Conservation (phyloP, 1,284 basidiomycete species). For the Schizophyllum amplum region DNA sequence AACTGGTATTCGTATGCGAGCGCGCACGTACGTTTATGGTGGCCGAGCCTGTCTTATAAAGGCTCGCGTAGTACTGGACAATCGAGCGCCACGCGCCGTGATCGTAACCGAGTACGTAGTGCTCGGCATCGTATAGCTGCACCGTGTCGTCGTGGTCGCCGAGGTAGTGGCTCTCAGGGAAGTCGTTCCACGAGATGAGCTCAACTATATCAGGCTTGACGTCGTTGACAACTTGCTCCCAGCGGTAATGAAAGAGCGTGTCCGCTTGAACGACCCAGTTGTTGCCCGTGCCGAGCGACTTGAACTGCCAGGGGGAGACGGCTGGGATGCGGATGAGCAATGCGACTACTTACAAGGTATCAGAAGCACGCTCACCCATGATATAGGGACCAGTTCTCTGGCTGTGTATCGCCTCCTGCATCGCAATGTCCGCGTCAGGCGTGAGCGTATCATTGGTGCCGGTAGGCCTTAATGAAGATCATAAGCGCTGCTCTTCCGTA, state of each 20-base stretch:
- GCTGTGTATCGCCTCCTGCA: slow-evolving; percentile 13
- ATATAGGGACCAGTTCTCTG: slow-evolving; percentile 23
- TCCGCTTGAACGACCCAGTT: slow-evolving; percentile 27
- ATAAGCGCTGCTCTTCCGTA: too few species aligned
- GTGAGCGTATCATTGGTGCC: slow-evolving; percentile 21
- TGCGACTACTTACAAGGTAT: slow-evolving; percentile 10
- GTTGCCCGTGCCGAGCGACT: slow-evolving; percentile 25
- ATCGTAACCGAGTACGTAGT: slow-evolving; percentile 22
- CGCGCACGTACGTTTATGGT: slow-evolving; percentile 19
- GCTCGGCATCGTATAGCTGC: slow-evolving; percentile 17
- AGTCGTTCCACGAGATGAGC: slow-evolving; percentile 21
- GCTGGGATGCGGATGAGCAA: slow-evolving; percentile 17
- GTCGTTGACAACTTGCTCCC: slow-evolving; percentile 23
- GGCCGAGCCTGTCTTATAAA: slow-evolving; percentile 21
- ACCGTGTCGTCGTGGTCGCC: slow-evolving; percentile 23
- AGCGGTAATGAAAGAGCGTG: slow-evolving; percentile 25
- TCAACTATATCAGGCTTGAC: slow-evolving; percentile 32
- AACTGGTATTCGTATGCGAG: not conserved
- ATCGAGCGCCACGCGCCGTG: slow-evolving; percentile 23
- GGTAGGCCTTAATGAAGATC: slow-evolving; percentile 20
- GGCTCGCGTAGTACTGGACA: slow-evolving; percentile 25
- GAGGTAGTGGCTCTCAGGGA: slow-evolving; percentile 21
- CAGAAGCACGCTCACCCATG: slow-evolving; percentile 19
- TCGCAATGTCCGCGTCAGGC: slow-evolving; percentile 23
- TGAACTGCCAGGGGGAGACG: slow-evolving; percentile 39